phyloP scores from a whole-genome alignment of 352 stramenopile genomes.

The Thraustochytrium striatum region DNA sequence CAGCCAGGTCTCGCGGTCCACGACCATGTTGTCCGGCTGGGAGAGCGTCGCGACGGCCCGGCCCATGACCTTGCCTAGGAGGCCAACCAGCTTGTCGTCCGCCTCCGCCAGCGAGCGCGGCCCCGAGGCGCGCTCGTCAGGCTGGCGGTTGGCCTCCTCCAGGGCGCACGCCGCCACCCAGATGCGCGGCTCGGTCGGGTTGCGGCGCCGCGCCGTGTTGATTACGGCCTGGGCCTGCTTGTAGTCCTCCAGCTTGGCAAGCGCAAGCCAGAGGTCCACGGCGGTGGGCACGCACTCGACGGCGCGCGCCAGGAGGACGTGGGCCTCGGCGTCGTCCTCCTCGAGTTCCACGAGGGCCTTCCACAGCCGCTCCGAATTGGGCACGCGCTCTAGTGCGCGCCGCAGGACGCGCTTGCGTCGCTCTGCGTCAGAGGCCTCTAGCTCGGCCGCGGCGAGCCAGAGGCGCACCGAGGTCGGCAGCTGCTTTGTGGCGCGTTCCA shows the following conservation, averaged over 20 bases:
- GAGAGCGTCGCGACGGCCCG: constrained; percentile 75
- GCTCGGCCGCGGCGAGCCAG: constrained; percentile 88
- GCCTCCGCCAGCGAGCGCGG: constrained; percentile 61
- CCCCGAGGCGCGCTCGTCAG: constrained; percentile 75
- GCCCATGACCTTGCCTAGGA: constrained; percentile 72
- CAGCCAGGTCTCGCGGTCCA: constrained; percentile 91
- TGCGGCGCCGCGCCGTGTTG: constrained; percentile 85
- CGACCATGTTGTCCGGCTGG: constrained; percentile 67
- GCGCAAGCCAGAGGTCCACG: constrained; percentile 96
- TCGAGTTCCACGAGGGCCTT: constrained; percentile 93
- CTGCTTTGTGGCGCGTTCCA: constrained; percentile 86
- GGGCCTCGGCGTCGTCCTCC: constrained; percentile 91
- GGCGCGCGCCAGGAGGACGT: constrained; percentile 88
- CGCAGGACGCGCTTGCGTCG: constrained; percentile 80
- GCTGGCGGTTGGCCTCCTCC: constrained; percentile 91
- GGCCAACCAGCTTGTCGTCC: constrained; percentile 22
- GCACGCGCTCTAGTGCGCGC: constrained; percentile 88
- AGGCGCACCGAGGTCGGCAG: constrained; percentile 90
- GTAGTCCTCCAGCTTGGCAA: constrained; percentile 92
- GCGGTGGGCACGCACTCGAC: constrained; percentile 95
- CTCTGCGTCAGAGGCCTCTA: constrained; percentile 79
- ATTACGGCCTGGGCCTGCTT: constrained; percentile 94
- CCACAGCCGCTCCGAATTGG: constrained; percentile 94
- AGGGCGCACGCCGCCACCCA: constrained; percentile 98
- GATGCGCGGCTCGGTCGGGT: constrained; percentile 92